Conservation (phyloP, 1,139 yeast genomes). For the Magnusiomyces sp. region DNA sequence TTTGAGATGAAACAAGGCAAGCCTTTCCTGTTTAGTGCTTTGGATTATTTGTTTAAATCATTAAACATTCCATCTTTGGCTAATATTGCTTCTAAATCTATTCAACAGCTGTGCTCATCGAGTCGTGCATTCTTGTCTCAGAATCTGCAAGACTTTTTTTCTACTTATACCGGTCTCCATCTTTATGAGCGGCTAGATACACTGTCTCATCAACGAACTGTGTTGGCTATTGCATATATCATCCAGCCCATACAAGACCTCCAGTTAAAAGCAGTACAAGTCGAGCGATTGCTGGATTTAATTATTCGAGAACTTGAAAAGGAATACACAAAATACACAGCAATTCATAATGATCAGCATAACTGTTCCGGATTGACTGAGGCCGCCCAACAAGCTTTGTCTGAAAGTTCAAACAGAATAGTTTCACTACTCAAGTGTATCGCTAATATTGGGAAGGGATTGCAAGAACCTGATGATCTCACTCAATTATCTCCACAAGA, state of each 20-base stretch:
- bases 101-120: constrained; percentile 32
- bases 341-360: constrained; percentile 7
- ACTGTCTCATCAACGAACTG: constrained; percentile 30
- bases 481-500: constrained; percentile 22
- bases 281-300: constrained; percentile 22
- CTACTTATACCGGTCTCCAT: constrained; percentile 25
- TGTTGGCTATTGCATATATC: constrained; percentile 31
- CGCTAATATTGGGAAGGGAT: constrained; percentile 59
- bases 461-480: constrained; percentile 32
- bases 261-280: constrained; percentile 20
- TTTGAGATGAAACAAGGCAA: constrained; percentile 27
- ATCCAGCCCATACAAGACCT: constrained; percentile 26
- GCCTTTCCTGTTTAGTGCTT: constrained; percentile 24
- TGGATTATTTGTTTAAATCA: constrained; percentile 31
- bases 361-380: constrained; percentile 3
- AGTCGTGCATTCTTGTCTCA: constrained; percentile 25
- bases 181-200: constrained; percentile 13
- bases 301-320: constrained; percentile 19
- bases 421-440: constrained; percentile 53
- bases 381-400: constrained; percentile 8
- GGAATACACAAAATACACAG: constrained; percentile 3
- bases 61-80: constrained; percentile 25
- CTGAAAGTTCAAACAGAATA: constrained; percentile 12
- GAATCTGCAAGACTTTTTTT: constrained; percentile 27
- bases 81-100: constrained; percentile 31